A percentile compares a stretch with the other conserved stretches of the same genome.
Conservation (phyloP, 2,329 filamentous ascomycete genomes). For the Colletotrichum sp. region DNA sequence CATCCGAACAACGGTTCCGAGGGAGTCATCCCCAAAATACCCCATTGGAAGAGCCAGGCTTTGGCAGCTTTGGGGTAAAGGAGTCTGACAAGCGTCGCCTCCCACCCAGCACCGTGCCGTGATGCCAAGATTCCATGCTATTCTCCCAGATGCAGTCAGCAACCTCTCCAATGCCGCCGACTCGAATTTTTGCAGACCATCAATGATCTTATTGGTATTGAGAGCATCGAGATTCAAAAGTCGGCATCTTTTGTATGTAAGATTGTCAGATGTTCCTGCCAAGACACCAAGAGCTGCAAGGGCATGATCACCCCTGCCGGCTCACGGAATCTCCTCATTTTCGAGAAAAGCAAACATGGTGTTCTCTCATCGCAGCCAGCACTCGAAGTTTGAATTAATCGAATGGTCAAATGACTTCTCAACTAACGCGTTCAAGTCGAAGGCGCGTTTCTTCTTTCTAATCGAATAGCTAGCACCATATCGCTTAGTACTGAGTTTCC, state of each 20-base stretch:
- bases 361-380: not conserved
- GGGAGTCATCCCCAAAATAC: not conserved
- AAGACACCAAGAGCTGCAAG: not conserved
- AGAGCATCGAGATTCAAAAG: not conserved
- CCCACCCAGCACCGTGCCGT: rapidly evolving
- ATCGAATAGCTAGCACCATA: not conserved
- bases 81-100: not conserved
- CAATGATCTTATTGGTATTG: not conserved
- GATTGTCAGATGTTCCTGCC: not conserved
- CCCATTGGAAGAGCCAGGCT: not conserved
- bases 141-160: not conserved
- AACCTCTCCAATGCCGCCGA: not conserved
- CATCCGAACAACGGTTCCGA: not conserved
- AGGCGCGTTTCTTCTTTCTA: not conserved
- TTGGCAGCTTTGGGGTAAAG: not conserved
- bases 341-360: not conserved
- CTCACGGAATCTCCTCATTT: not conserved
- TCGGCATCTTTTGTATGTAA: not conserved
- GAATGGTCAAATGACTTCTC: not conserved
- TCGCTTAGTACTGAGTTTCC: not conserved
- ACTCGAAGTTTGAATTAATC: not conserved
- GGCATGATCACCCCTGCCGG: not conserved
- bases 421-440: not conserved
- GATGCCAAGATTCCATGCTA: not conserved
- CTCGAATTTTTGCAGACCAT: not conserved